A percentile compares a stretch with the other conserved stretches of the same genome.
These are phyloP conservation scores for Arthrinium puccinioides DNA, from an alignment of 2,329 filamentous ascomycete genomes.

Conservation along the genomic window DNA sequence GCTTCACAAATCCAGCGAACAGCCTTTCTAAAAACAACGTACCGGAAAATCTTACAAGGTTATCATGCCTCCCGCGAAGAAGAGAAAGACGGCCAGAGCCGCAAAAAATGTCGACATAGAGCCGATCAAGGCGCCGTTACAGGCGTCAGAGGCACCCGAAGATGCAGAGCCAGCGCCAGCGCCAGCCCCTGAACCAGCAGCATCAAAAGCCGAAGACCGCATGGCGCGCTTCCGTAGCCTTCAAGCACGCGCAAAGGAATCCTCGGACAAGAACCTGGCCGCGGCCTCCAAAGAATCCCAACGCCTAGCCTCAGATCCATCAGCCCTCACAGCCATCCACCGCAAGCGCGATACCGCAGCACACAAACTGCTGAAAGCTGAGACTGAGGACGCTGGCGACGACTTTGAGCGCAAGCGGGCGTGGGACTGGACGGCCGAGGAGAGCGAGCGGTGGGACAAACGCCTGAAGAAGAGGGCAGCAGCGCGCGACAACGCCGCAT, in stretches of 20 bases:
- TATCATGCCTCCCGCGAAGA: conserved; percentile 36
- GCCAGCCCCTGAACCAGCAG: neutral
- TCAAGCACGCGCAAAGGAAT: conserved; percentile 70
- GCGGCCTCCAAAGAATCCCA: conserved; percentile 80
- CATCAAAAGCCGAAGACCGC: conserved; percentile 53
- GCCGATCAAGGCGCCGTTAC: conserved; percentile 10
- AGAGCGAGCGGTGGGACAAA: conserved; percentile 90
- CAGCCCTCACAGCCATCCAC: conserved; percentile 68
- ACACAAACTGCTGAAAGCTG: conserved; percentile 89
- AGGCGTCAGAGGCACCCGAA: conserved; percentile 10
- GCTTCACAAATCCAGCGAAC: too few relatives aligned
- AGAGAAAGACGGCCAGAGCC: conserved; percentile 29
- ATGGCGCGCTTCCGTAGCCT: conserved; percentile 81
- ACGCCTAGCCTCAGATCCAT: conserved; percentile 69
- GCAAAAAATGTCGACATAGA: conserved; percentile 11
- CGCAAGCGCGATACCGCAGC: conserved; percentile 82
- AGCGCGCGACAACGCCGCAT: conserved; percentile 78
- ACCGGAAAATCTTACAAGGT: too few relatives aligned
- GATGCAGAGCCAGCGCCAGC: conserved; percentile 11
- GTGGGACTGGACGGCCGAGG: conserved; percentile 97
- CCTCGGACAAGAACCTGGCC: conserved; percentile 68
- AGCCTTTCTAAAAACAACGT: conserved; percentile 3
- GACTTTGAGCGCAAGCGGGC: conserved; percentile 97
- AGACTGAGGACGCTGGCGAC: conserved; percentile 74
- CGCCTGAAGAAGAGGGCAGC: conserved; percentile 78